phyloP scores from a whole-genome alignment of 805 yeast genomes.

The Starmerella potacharoeniae region DNA sequence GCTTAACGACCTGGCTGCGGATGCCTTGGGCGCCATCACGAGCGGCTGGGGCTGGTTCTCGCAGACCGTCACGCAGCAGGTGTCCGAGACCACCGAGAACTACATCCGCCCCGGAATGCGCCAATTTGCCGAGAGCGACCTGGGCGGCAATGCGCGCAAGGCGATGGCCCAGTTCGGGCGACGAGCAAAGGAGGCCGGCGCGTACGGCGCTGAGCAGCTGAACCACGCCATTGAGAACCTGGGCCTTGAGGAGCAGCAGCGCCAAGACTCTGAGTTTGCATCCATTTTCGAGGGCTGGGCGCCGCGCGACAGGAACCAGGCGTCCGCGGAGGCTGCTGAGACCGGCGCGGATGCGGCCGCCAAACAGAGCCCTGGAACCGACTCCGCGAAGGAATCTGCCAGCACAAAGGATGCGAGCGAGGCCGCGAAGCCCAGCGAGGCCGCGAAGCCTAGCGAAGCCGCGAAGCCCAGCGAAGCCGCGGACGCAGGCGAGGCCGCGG shows the following conservation, averaged over 20 bases:
- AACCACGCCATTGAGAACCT: constrained; percentile 40
- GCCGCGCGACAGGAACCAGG: constrained; percentile 2
- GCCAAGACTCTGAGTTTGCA: constrained; percentile 16
- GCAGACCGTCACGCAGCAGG: constrained; percentile 69
- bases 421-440: too few relatives aligned
- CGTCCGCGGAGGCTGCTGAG: neutral
- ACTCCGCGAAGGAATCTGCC: too few relatives aligned
- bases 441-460: too few relatives aligned
- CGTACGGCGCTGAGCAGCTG: constrained; percentile 59
- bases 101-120: constrained; percentile 87
- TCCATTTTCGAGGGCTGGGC: constrained; percentile 21
- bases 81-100: constrained; percentile 71
- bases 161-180: constrained; percentile 98
- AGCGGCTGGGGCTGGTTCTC: constrained; percentile 94
- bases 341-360: neutral
- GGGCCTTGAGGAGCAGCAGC: constrained; percentile 8
- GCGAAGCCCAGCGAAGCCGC: too few relatives aligned
- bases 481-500: too few relatives aligned
- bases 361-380: too few relatives aligned
- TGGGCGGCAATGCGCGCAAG: constrained; percentile 67
- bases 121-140: constrained; percentile 67
- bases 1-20: constrained; percentile 41
- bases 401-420: too few relatives aligned
- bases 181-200: constrained; percentile 80
- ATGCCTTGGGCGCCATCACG: constrained; percentile 81